Conservation (phyloP, 2,329 filamentous ascomycete species). For the Penicillium sp. region DNA sequence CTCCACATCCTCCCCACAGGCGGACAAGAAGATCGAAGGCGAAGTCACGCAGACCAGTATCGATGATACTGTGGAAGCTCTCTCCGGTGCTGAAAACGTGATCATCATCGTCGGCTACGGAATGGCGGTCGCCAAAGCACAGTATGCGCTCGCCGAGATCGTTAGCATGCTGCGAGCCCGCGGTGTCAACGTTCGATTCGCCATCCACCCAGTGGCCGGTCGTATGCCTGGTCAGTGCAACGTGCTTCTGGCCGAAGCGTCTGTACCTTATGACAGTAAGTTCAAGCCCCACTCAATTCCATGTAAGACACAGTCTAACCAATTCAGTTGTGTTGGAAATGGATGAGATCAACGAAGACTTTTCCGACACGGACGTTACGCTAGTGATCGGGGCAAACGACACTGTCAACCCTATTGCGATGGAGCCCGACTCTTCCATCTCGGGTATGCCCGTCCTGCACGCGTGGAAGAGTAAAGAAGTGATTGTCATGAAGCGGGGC, state of each 20-base stretch:
- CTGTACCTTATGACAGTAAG: slow-evolving; percentile 79
- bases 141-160: slow-evolving; percentile 87
- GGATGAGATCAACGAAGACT: slow-evolving; percentile 96
- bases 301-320: slow-evolving; percentile 17
- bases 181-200: slow-evolving; percentile 82
- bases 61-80: slow-evolving; percentile 77
- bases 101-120: slow-evolving; percentile 92
- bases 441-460: slow-evolving; percentile 92
- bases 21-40: slow-evolving; percentile 77
- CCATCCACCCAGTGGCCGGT: slow-evolving; percentile 87
- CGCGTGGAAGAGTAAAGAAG: slow-evolving; percentile 92
- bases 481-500: slow-evolving; percentile 90
- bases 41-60: slow-evolving; percentile 76
- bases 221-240: slow-evolving; percentile 95
- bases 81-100: slow-evolving; percentile 78
- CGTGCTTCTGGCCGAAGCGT: slow-evolving; percentile 84
- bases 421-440: slow-evolving; percentile 81
- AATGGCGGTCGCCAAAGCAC: slow-evolving; percentile 92
- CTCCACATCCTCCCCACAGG: slow-evolving; percentile 60
- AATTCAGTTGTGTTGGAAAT: slow-evolving; percentile 76
- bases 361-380: slow-evolving; percentile 80
- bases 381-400: slow-evolving; percentile 92
- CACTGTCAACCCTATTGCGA: slow-evolving; percentile 86
- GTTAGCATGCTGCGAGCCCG: slow-evolving; percentile 72
- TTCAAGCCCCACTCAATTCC: slow-evolving; percentile 3